phyloP scores from a whole-genome alignment of 1,284 basidiomycete species.

The Anthracocystis setariae region DNA sequence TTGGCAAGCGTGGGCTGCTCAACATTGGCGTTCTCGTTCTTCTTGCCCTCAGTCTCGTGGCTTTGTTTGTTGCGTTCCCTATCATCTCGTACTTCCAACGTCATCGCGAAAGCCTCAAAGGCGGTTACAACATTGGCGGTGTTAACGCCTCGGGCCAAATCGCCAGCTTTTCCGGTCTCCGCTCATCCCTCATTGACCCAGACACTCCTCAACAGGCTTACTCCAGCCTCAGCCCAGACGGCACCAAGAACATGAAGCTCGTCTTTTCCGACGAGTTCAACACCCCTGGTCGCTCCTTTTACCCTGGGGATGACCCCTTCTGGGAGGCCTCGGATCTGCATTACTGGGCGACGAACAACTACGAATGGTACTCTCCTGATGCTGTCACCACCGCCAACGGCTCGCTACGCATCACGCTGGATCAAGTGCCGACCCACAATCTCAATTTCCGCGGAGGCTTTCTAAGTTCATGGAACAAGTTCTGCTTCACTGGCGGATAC shows the following conservation, averaged over 20 bases:
- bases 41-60: constrained; percentile 70
- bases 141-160: constrained; percentile 60
- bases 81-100: constrained; percentile 70
- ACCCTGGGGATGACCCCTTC: constrained; percentile 73
- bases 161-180: constrained; percentile 41
- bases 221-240: constrained; percentile 70
- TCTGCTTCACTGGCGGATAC: constrained; percentile 93
- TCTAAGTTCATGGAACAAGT: constrained; percentile 80
- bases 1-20: constrained; percentile 48
- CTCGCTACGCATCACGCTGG: constrained; percentile 77
- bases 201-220: constrained; percentile 66
- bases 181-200: constrained; percentile 65
- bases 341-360: constrained; percentile 74
- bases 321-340: constrained; percentile 79
- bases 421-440: constrained; percentile 71
- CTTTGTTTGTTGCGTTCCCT: constrained; percentile 82
- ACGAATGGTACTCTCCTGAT: constrained; percentile 76
- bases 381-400: constrained; percentile 83
- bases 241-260: constrained; percentile 56
- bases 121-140: constrained; percentile 58
- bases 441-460: constrained; percentile 75
- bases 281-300: constrained; percentile 70
- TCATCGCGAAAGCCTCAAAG: constrained; percentile 33
- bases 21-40: constrained; percentile 73
- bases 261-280: constrained; percentile 68